Percentiles rank a stretch among this genome's conserved stretches.
These are phyloP conservation scores for Kwoniella sp. DNA, from an alignment of 768 basidiomycete species.

Conservation along the genomic window DNA sequence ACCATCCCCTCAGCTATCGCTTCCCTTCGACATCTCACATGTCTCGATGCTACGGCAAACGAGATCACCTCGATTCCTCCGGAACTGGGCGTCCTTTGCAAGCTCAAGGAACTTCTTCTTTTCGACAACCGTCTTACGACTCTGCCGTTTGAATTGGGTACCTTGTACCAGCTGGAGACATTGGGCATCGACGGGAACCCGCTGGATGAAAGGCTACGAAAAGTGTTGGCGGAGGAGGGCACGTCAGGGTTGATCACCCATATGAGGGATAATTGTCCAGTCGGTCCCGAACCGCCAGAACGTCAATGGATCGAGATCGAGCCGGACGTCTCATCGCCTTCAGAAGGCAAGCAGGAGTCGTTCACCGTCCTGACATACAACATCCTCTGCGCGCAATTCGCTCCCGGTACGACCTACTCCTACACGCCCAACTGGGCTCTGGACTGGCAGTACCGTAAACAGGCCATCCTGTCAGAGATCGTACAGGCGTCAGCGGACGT, in stretches of 20 bases:
- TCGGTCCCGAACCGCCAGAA: slow-evolving; percentile 72
- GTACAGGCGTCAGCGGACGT: slow-evolving; percentile 78
- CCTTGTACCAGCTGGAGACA: slow-evolving; percentile 83
- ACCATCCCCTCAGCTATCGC: slow-evolving; percentile 76
- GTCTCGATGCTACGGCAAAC: slow-evolving; percentile 90
- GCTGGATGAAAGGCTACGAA: slow-evolving; percentile 68
- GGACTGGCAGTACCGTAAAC: slow-evolving; percentile 89
- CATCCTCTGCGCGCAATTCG: slow-evolving; percentile 85
- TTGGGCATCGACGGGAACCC: slow-evolving; percentile 98
- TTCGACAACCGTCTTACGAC: slow-evolving; percentile 92
- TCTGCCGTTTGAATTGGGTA: slow-evolving; percentile 82
- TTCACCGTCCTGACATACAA: slow-evolving; percentile 86
- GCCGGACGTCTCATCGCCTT: slow-evolving; percentile 26
- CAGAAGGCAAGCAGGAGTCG: slow-evolving; percentile 56
- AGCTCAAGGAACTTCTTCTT: slow-evolving; percentile 83
- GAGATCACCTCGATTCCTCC: slow-evolving; percentile 69
- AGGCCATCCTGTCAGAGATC: slow-evolving; percentile 78
- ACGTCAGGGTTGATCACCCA: slow-evolving; percentile 79
- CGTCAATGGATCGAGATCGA: slow-evolving; percentile 65
- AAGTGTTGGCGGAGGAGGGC: slow-evolving; percentile 89
- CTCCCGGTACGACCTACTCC: slow-evolving; percentile 82
- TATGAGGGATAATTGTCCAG: slow-evolving; percentile 88
- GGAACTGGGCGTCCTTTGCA: slow-evolving; percentile 84
- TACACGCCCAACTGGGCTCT: slow-evolving; percentile 97
- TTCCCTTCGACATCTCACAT: slow-evolving; percentile 74